Evolutionary conservation across 208 protist genomes (phyloP).

Genomic region (Trypanosoma melophagium): DNA sequence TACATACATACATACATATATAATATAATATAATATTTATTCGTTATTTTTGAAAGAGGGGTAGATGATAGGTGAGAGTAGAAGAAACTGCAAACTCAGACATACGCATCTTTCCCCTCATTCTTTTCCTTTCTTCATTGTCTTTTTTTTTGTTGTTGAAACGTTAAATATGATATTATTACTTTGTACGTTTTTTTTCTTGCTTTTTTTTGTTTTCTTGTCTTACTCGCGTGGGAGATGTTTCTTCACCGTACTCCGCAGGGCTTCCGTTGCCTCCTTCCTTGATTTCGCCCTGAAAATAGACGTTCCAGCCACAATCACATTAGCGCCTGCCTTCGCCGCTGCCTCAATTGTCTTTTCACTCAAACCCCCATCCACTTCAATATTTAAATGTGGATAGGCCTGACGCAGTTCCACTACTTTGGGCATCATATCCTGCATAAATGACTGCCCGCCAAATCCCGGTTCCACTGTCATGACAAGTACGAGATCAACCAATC

Average conservation of each 20-base stretch:
- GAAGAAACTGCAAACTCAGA: no score
- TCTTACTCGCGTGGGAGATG: slow-evolving; percentile 21
- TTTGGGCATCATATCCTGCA: slow-evolving; percentile 97
- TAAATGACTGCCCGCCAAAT: slow-evolving; percentile 99
- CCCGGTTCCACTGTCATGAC: slow-evolving; percentile 99
- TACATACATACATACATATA: neutral
- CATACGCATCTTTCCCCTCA: neutral
- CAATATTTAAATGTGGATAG: slow-evolving; percentile 94
- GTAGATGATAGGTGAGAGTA: no score
- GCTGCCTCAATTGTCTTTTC: slow-evolving; percentile 92
- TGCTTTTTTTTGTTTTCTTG: neutral
- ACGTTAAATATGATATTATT: neutral
- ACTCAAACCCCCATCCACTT: slow-evolving; percentile 98
- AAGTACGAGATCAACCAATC: slow-evolving; percentile 96
- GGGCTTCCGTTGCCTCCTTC: slow-evolving; percentile 42
- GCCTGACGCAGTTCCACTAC: slow-evolving; percentile 83
- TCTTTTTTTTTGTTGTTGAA: neutral
- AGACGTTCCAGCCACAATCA: slow-evolving; percentile 97
- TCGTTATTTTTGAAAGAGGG: no score
- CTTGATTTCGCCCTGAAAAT: slow-evolving; percentile 89
- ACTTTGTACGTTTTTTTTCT: neutral
- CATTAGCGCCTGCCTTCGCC: slow-evolving; percentile 96
- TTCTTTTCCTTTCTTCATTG: neutral
- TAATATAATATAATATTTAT: no score
- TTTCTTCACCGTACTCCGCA: slow-evolving; percentile 46